Evolutionary conservation across 495 filamentous ascomycete species (phyloP), one percentile per base, ranked within the genome.

Genomic region (Penicillium canariense): DNA sequence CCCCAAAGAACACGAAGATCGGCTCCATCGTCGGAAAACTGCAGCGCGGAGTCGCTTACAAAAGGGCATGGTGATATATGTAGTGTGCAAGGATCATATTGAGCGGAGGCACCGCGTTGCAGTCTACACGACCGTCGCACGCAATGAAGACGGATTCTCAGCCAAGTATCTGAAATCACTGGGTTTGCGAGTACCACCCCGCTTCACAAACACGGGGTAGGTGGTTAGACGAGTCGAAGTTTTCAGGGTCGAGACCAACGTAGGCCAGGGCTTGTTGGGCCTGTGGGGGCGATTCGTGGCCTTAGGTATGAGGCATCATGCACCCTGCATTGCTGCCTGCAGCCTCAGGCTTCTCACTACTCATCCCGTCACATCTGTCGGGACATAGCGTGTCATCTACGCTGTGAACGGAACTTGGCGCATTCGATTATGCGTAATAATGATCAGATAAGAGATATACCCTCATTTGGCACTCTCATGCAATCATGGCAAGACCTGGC

Each of bases 21-120:
- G 50, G 45, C 55, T 65, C 7, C 42, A 38, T 48, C 54, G 35
- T 27, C 59, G 55, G 11, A 54, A 51, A 44, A 65, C 59, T 27
- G 26, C 36, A 3, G 43, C 54, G 18, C 56, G 56, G 17, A 65
- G 38, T 50, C 62, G 53, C 26, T 51, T 22, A 43, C 61, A 44
- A 31, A 65, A 47, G 5, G 48, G 62, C 22, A 52, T 28, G 58
- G 59, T 65, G 28, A 15, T 53, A 44, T 18, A 43, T 20, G 15
- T 36, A 25, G 40, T 9, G 5, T 28, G 23, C 23, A 54, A 38
- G 27, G 35, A 50, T 55, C 59, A 54, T 52, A 31, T 39, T 40
- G 15, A 9, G 18, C 39, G 20, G 12, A 54, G 28, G 25, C 23
- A 17, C 9, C 11, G 12, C 5, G 10, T 17, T 23, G 22, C 27